These are phyloP conservation scores for Bauhinia variegata DNA, from an alignment of 306 rosid species.

Conservation along the genomic window DNA sequence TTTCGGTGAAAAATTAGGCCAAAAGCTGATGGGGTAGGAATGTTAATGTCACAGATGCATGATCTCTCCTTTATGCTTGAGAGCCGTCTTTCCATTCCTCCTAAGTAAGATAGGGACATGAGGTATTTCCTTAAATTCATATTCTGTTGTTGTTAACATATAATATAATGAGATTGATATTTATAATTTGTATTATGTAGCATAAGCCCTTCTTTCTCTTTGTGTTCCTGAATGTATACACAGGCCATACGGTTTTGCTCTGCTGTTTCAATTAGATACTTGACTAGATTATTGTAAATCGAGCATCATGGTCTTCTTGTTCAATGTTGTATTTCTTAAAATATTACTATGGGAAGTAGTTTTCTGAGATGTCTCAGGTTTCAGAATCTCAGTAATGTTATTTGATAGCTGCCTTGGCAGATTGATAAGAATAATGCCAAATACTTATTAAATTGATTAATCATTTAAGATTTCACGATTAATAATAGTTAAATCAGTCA, in stretches of 20 bases:
- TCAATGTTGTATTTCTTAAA: no score
- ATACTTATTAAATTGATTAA: no score
- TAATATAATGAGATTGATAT: constrained; percentile 29
- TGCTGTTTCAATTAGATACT: constrained; percentile 11
- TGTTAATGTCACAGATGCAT: constrained; percentile 77
- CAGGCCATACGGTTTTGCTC: no score
- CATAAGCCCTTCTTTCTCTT: constrained; percentile 23
- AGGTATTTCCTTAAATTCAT: constrained; percentile 33
- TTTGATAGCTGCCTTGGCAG: neutral
- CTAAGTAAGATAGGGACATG: constrained; percentile 49
- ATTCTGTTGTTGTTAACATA: constrained; percentile 23
- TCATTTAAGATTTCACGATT: no score
- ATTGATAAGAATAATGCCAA: no score
- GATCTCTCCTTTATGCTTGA: constrained; percentile 92
- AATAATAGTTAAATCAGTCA: no score
- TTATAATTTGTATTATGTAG: constrained; percentile 22
- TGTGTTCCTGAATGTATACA: no score
- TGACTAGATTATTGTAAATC: constrained; percentile 19
- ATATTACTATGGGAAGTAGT: no score
- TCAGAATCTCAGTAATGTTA: no score
- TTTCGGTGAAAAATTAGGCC: constrained; percentile 47
- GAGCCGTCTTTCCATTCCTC: constrained; percentile 66
- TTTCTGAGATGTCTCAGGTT: no score
- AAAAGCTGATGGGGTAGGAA: constrained; percentile 54
- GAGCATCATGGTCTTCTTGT: constrained; percentile 8